Evolutionary conservation across 73 alveolate genomes (phyloP).

Genomic region (Stentor coeruleus): DNA sequence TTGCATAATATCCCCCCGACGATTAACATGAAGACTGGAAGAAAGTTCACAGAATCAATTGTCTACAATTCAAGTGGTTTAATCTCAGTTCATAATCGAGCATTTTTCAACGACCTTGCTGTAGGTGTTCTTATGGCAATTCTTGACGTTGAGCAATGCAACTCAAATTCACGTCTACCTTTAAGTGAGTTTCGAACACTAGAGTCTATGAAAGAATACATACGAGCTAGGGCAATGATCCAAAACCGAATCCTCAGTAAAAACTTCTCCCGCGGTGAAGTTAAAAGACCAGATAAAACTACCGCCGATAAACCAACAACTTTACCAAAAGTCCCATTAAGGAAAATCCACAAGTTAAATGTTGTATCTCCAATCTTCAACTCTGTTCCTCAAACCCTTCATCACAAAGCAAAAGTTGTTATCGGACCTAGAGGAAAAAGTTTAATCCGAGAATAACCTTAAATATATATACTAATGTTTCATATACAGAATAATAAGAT

Average conservation of each 20-base stretch:
- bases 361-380: background rate
- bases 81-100: background rate
- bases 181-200: background rate
- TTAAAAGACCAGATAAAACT: too few species aligned
- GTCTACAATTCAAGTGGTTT: background rate
- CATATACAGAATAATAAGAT: too few species aligned
- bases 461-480: too few species aligned
- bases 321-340: background rate
- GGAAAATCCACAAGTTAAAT: background rate
- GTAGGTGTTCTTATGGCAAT: conserved; percentile 1
- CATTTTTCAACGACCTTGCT: conserved; percentile 28
- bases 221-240: background rate
- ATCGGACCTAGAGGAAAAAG: background rate
- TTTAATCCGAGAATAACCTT: background rate
- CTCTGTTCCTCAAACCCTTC: background rate
- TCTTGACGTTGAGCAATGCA: background rate
- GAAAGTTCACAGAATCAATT: background rate
- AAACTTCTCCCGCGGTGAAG: too few species aligned
- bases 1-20: conserved; percentile 6
- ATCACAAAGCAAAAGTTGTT: background rate
- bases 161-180: conserved; percentile 27
- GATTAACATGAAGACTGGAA: background rate
- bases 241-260: too few species aligned
- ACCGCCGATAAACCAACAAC: background rate
- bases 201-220: conserved; percentile 17